A percentile compares a stretch with the other conserved stretches of the same genome.
These are phyloP conservation scores for Talaromyces funiculosus DNA, from an alignment of 2,329 filamentous ascomycete genomes.

Conservation along the genomic window DNA sequence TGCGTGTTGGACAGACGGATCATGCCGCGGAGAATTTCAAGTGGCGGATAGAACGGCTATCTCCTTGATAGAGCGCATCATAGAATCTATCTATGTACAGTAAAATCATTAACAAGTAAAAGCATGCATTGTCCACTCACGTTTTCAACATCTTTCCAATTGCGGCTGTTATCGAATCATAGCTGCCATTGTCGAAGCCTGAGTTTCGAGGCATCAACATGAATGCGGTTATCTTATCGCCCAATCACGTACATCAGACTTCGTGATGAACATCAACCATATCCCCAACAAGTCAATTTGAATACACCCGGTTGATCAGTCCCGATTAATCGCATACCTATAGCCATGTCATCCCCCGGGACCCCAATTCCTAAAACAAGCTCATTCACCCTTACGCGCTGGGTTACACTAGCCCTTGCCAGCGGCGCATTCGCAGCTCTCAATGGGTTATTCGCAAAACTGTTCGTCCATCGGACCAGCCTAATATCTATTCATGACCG, in stretches of 20 bases:
- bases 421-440: slow-evolving; percentile 58
- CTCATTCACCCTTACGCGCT: slow-evolving; percentile 19
- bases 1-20: slow-evolving; percentile 52
- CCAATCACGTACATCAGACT: neutral
- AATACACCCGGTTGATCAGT: too few species aligned
- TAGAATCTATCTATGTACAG: neutral
- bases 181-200: neutral
- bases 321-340: neutral
- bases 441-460: slow-evolving; percentile 63
- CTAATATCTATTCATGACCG: neutral
- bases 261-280: too few species aligned
- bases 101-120: neutral
- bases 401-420: slow-evolving; percentile 54
- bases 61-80: slow-evolving; percentile 24
- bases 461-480: slow-evolving; percentile 38
- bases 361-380: neutral
- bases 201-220: neutral
- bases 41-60: slow-evolving; percentile 38
- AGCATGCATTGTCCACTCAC: neutral
- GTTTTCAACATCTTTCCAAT: neutral
- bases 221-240: neutral
- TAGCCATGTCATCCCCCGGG: neutral
- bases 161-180: too few species aligned
- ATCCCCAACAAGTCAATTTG: too few species aligned
- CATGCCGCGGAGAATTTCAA: slow-evolving; percentile 36